These are phyloP conservation scores for Alternaria arborescens DNA, from an alignment of 2,329 filamentous ascomycete genomes.

Conservation along the genomic window DNA sequence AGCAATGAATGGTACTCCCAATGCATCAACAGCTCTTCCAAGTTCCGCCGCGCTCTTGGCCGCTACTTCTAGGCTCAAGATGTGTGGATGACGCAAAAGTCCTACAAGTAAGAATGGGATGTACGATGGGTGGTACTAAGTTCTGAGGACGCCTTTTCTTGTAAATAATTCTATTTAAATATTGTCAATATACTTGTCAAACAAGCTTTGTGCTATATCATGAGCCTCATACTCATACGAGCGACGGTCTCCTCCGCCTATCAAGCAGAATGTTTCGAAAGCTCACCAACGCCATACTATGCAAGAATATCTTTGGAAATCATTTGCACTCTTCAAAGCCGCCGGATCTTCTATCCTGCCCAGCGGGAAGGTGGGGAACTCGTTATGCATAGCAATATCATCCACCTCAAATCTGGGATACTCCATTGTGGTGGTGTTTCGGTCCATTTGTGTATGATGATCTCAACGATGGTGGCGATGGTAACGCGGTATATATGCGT, in stretches of 20 bases:
- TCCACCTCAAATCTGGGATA: too few relatives aligned
- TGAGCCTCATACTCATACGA: background rate
- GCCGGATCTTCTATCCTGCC: background rate
- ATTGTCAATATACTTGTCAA: background rate
- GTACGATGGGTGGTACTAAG: background rate
- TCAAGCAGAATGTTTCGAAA: background rate
- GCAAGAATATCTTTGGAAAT: background rate
- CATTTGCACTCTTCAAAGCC: background rate
- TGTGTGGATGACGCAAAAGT: fast-evolving
- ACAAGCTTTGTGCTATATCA: background rate
- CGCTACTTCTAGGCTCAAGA: background rate
- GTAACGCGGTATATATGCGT: too few relatives aligned
- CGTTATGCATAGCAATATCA: background rate
- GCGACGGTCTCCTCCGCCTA: background rate
- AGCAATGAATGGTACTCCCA: slow-evolving; percentile 55
- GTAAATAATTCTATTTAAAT: slow-evolving; percentile 2
- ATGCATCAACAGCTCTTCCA: slow-evolving; percentile 37
- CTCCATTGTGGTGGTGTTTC: too few relatives aligned
- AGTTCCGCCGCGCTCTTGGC: slow-evolving; percentile 16
- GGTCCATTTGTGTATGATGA: too few relatives aligned
- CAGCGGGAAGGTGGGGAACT: fast-evolving
- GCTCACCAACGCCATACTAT: background rate
- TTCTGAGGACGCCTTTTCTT: background rate
- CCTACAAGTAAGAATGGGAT: fast-evolving
- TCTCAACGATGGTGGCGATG: too few relatives aligned